Evolutionary conservation across 257 asterid species (phyloP).

Genomic region (Przewalskia tangutica): DNA sequence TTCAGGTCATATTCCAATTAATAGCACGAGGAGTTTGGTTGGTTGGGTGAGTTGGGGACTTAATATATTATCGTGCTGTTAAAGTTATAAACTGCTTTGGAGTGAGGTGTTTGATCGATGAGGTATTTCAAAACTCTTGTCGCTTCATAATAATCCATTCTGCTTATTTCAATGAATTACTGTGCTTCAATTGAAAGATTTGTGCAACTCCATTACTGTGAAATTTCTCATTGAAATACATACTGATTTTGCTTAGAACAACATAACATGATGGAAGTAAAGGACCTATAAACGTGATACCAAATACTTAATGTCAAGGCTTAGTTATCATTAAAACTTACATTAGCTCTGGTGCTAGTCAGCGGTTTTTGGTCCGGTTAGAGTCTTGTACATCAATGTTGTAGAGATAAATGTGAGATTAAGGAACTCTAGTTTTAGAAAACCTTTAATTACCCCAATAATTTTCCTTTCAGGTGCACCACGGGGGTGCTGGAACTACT

Average conservation of each 20-base stretch:
- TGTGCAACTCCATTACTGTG: neutral
- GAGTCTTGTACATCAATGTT: neutral
- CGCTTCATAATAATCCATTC: neutral
- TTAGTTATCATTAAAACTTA: neutral
- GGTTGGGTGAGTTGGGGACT: neutral
- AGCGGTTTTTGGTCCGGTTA: neutral
- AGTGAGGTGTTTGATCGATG: neutral
- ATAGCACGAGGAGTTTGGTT: neutral
- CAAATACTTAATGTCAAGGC: neutral
- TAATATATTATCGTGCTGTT: too few species aligned
- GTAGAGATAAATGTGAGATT: neutral
- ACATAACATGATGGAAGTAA: neutral
- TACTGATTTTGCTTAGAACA: neutral
- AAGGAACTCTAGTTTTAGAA: neutral
- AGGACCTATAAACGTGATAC: neutral
- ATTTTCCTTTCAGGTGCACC: slow-evolving; percentile 56
- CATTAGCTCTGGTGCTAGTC: neutral
- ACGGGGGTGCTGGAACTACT: slow-evolving; percentile 97
- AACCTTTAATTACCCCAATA: neutral
- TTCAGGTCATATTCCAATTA: neutral
- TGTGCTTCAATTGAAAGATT: neutral
- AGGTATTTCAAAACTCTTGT: neutral
- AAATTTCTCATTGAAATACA: neutral
- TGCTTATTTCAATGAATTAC: neutral
- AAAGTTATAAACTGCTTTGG: neutral